Percentiles rank a stretch among this genome's conserved stretches.
Evolutionary conservation across 139 green algal genomes (phyloP).

Genomic region (Ettlia oleoabundans): DNA sequence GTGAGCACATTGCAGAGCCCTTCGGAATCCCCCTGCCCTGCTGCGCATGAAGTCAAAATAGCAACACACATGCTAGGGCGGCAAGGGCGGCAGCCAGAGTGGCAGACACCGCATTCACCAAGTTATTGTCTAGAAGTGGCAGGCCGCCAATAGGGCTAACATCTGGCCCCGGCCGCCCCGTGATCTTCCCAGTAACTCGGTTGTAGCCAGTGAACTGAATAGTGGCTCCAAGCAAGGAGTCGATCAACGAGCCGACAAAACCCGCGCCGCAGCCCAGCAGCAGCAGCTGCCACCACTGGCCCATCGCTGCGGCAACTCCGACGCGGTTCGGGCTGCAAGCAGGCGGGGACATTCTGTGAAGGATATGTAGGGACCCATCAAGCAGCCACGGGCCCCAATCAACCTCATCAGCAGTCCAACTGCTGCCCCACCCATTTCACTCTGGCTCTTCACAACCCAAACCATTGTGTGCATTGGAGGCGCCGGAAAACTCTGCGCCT

Average conservation of each 20-base stretch:
- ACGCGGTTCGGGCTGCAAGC: background rate
- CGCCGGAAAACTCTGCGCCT: too few relatives aligned
- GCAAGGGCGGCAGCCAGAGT: slow-evolving; percentile 35
- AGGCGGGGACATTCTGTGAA: too few relatives aligned
- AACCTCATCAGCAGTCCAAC: too few relatives aligned
- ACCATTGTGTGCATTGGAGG: too few relatives aligned
- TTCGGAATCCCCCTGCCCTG: background rate
- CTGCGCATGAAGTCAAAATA: background rate
- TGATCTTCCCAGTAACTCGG: slow-evolving; percentile 48
- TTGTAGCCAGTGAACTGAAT: slow-evolving; percentile 92
- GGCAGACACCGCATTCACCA: slow-evolving; percentile 63
- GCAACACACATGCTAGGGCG: background rate
- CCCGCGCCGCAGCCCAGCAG: slow-evolving; percentile 69
- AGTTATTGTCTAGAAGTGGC: slow-evolving; percentile 63
- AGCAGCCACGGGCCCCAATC: too few relatives aligned
- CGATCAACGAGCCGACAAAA: slow-evolving; percentile 85
- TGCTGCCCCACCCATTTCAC: too few relatives aligned
- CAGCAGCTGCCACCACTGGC: slow-evolving; percentile 37
- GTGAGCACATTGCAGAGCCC: too few relatives aligned
- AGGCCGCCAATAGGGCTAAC: slow-evolving; percentile 53
- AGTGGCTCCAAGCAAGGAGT: slow-evolving; percentile 93
- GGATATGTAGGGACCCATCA: too few relatives aligned
- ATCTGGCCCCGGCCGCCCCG: slow-evolving; percentile 42
- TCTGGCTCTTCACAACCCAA: too few relatives aligned
- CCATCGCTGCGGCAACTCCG: background rate